Percentiles rank a stretch among this genome's conserved stretches.
Conservation (phyloP, 2,329 filamentous ascomycete species). For the Akanthomyces uredinophilus region DNA sequence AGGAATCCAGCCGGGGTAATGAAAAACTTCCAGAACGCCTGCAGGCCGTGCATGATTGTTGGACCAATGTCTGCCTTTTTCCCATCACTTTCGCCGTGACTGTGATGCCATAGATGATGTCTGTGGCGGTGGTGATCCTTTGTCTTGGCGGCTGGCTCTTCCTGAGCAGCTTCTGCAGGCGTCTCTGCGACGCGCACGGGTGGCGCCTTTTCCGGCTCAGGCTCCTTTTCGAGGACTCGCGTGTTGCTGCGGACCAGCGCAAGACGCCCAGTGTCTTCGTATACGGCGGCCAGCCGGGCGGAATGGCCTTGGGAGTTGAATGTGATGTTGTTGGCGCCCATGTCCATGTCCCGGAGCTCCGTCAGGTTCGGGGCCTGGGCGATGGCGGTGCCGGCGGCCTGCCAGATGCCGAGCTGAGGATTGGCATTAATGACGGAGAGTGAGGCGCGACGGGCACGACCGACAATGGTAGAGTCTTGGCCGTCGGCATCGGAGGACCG, state of each 20-base stretch:
- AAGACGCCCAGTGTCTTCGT: conserved; percentile 22
- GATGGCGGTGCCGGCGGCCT: conserved; percentile 27
- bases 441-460: conserved; percentile 24
- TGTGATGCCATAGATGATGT: conserved; percentile 17
- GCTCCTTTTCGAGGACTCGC: neutral
- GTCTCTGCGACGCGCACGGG: neutral
- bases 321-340: conserved; percentile 24
- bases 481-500: conserved; percentile 4
- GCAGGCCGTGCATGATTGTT: conserved; percentile 21
- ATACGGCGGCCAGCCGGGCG: conserved; percentile 22
- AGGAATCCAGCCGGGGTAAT: conserved; percentile 24
- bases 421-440: conserved; percentile 24
- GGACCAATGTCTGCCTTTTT: conserved; percentile 22
- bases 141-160: neutral
- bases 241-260: conserved; percentile 20
- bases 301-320: conserved; percentile 27
- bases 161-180: neutral
- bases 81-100: conserved; percentile 18
- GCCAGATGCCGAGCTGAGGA: conserved; percentile 27
- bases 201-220: neutral
- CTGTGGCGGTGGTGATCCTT: conserved; percentile 11
- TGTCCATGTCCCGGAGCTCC: conserved; percentile 24
- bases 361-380: conserved; percentile 26
- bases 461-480: conserved; percentile 18
- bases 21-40: conserved; percentile 27